Base-by-base conservation (phyloP, 1,139 yeast species). In the Yamadazyma jaroonii region DNA sequence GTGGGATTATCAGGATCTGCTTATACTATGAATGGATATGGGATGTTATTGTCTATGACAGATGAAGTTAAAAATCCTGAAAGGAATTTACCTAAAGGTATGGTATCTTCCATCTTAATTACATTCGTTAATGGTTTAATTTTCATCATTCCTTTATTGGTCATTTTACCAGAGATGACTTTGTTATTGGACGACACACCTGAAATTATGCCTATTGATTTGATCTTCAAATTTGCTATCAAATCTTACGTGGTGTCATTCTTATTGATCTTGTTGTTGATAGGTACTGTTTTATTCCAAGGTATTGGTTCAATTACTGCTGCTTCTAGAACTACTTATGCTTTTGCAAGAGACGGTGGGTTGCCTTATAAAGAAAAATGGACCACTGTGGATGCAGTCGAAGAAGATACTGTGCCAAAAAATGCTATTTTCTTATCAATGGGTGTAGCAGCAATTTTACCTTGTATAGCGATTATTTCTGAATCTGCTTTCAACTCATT, bases 281-380 rank as follows among this genome's bases (percentile, higher is more conserved):
- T 83, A 29, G 89, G 90, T 0, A 84, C 92, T 17, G 77, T 85
- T 31, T 51, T 84, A 14, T 84, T 85, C 56, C 92, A 89, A 31
- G 82, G 89, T 4, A 81, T 84, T 41, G 94, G 95, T 26, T 72
- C 92, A 1, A 69, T 86, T 25, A 85, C 95, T 0, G 86, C 96
- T 0, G 90, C 94, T 0, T 85, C 95, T 6, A 78, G 96, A 65
- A 81, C 87, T 25, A 84, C 90, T 1, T 88, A 81, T 64, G 88
- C 95, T 10, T 81, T 88, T 61, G 87, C 95, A 37, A 78, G 97
- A 60, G 97, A 88, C 57, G 89, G 85, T 32, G 96, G 94, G 0
- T 63, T 88, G 34, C 96, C 96, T 0, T 79, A 72, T 48, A 77
- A 81, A 42, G 66, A 73, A 9, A 56, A 73, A 28, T 84, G 89